phyloP scores from a whole-genome alignment of 202 grass and related monocot genomes.

The Digitaria exilis region DNA sequence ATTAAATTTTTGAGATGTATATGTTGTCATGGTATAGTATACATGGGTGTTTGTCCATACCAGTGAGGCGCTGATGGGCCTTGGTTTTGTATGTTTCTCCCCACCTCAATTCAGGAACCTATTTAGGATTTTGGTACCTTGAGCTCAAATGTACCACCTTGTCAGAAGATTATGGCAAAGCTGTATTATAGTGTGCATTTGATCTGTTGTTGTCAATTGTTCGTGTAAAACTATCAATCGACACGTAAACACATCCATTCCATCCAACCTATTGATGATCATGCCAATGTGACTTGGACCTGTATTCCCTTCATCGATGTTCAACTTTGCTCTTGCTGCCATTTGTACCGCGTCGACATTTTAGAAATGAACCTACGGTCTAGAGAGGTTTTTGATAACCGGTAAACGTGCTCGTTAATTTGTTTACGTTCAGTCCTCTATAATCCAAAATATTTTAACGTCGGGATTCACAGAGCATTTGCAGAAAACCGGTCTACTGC shows the following conservation, averaged over 20 bases:
- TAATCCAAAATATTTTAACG: no score
- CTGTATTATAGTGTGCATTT: slow-evolving; percentile 14
- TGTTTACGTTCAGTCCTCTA: no score
- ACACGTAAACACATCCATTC: background rate
- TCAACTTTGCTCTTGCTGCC: slow-evolving; percentile 3
- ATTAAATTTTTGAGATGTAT: slow-evolving; percentile 31
- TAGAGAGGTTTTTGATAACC: no score
- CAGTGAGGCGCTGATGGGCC: slow-evolving; percentile 13
- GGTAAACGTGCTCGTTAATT: no score
- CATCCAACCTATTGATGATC: background rate
- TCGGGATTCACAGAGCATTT: no score
- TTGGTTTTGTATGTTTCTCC: slow-evolving; percentile 51
- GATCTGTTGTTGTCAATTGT: background rate
- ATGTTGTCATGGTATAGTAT: slow-evolving; percentile 44
- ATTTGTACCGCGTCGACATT: no score
- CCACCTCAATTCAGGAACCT: slow-evolving; percentile 38
- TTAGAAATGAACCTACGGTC: no score
- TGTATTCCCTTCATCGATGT: background rate
- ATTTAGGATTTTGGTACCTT: slow-evolving; percentile 45
- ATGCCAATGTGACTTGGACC: background rate
- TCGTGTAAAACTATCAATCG: background rate
- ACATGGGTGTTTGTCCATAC: slow-evolving; percentile 39
- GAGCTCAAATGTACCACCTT: slow-evolving; percentile 27
- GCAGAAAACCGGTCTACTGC: no score
- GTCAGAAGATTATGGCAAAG: background rate